These are phyloP conservation scores for Sesbania bispinosa DNA, from an alignment of 306 rosid species.

Conservation along the genomic window DNA sequence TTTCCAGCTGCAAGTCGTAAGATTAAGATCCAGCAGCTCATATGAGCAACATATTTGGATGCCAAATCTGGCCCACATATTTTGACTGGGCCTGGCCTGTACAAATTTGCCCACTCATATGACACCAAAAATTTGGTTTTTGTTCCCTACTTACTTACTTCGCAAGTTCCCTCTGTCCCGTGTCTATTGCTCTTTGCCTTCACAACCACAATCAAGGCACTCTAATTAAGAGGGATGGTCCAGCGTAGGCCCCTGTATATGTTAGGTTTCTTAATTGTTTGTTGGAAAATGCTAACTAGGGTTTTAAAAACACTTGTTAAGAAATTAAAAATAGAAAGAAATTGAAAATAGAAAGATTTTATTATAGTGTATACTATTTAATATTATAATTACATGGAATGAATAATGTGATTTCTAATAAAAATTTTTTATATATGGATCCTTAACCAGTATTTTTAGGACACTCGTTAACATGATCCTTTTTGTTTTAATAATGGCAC, in stretches of 20 bases:
- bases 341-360: no score
- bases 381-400: no score
- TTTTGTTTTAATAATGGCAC: no score
- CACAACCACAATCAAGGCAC: not conserved
- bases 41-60: not conserved
- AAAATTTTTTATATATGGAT: no score
- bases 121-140: not conserved
- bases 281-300: not conserved
- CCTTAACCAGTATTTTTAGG: no score
- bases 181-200: constrained; percentile 17
- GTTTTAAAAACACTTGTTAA: no score
- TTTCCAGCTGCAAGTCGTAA: not conserved
- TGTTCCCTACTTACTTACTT: constrained; percentile 13
- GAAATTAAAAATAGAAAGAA: no score
- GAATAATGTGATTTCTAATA: no score
- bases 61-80: constrained; percentile 12
- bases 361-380: no score
- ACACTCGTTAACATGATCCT: no score
- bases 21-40: not conserved
- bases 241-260: not conserved
- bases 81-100: constrained; percentile 30
- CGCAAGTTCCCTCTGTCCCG: not conserved
- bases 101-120: not conserved
- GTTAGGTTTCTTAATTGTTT: not conserved
- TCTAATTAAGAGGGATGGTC: not conserved